Conservation (phyloP, 2,329 filamentous ascomycete genomes). For the Neopestalotiopsis sp. region DNA sequence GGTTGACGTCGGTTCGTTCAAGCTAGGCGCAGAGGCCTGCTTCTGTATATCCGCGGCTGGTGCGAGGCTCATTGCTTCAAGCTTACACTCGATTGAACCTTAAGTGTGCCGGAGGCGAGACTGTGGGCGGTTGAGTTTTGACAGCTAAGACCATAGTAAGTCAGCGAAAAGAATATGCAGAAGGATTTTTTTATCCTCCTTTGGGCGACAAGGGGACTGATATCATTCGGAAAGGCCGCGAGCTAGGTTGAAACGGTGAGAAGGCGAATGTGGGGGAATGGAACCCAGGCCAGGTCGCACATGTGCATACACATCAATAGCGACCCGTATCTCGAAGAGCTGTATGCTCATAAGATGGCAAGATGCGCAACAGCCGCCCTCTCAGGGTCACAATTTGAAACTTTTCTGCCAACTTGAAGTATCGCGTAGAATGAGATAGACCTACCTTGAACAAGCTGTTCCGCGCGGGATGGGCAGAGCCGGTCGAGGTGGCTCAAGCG, state of each 20-base stretch:
- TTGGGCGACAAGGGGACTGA: background rate
- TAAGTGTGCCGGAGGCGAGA: background rate
- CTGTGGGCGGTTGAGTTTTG: conserved; percentile 7
- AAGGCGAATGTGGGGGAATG: conserved; percentile 16
- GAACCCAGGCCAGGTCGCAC: background rate
- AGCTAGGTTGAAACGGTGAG: conserved; percentile 11
- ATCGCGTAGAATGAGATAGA: background rate
- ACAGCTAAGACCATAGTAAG: conserved; percentile 6
- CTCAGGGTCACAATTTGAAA: background rate
- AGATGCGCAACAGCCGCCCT: background rate
- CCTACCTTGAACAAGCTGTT: background rate
- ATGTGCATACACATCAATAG: background rate
- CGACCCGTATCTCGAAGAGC: background rate
- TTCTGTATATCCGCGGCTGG: conserved; percentile 38
- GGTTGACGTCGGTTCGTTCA: conserved; percentile 27
- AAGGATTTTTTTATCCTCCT: background rate
- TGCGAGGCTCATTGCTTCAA: conserved; percentile 35
- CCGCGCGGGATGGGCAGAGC: background rate
- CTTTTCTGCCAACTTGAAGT: background rate
- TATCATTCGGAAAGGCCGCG: background rate
- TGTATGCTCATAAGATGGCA: background rate
- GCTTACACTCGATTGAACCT: conserved; percentile 13
- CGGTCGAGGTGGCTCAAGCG: background rate
- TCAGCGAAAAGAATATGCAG: background rate
- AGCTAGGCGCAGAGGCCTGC: conserved; percentile 30